Base-by-base conservation (phyloP, 2,329 filamentous ascomycete species). In the Colletotrichum eleusines region DNA sequence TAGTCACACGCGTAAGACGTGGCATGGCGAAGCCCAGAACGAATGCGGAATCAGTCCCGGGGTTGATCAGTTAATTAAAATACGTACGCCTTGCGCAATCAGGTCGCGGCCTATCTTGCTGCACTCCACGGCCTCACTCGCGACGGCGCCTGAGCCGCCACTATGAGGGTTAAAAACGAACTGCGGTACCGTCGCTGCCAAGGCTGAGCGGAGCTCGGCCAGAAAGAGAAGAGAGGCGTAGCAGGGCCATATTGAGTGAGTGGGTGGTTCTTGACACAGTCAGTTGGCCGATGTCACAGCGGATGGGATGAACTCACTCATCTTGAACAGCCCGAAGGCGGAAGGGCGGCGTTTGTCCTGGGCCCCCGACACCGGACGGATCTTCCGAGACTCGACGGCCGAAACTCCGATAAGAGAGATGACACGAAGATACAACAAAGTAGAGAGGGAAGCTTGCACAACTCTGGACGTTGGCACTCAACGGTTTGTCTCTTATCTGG, bases 51-150 rank as follows among this genome's bases (percentile, higher is more conserved):
- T 4, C 18, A 28, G 9, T 5, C 35, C n/a, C 14, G 33, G n/a
- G 3, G 14, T 16, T 55, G 1, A 14, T 11, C 11, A 9, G 9
- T 1, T 20, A 16, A 20, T 5, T 14, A 9, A 8, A 23, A 35
- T 8, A 80, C 84, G 54, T 78, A 87, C 87, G 4, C 87, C 87
- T 23, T 80, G 78, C 26, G 81, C 79, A 35, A 94, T 79, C 23
- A 93, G 83, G 53, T 91, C 85, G 33, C 88, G 86, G 2, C 92
- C 92, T 75, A 94, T 91, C 40, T 85, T 78, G 72, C 91, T 94
- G 77, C 92, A 95, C 73, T 92, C 86, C 3, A 83, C 79, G 75
- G 86, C 90, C 78, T 94, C 92, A 63, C 90, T 91, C 16, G 92
- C 91, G 26, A 94, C 90, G 42, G 91, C 92, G 31, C 92, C 92